A percentile compares a stretch with the other conserved stretches of the same genome.
phyloP scores from a whole-genome alignment of 2,329 filamentous ascomycete species.

The Rugonectria rugulosa region DNA sequence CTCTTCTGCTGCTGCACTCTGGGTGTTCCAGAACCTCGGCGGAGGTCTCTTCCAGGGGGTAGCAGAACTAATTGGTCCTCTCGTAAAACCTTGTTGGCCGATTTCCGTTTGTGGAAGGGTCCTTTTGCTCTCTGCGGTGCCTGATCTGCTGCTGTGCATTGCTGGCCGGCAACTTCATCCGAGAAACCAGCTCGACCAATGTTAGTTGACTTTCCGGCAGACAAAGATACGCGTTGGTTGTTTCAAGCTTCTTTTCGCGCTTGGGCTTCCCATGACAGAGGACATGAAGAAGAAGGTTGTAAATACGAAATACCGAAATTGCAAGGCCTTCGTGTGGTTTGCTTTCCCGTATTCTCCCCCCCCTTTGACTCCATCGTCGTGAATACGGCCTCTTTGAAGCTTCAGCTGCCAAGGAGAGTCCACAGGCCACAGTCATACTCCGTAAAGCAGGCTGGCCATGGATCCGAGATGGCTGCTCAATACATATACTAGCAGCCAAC shows the following conservation, averaged over 20 bases:
- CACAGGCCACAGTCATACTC: too few species aligned
- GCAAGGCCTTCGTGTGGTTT: neutral
- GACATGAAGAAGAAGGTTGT: neutral
- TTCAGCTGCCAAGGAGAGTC: too few species aligned
- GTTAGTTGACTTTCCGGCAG: neutral
- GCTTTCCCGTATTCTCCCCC: conserved; percentile 6
- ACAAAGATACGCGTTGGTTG: too few species aligned
- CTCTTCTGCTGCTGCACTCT: too few species aligned
- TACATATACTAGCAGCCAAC: conserved; percentile 3
- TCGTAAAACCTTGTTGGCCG: conserved; percentile 1
- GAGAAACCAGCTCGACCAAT: neutral
- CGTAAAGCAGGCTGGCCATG: neutral
- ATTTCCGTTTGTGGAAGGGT: neutral
- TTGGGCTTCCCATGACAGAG: neutral
- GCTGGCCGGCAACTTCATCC: conserved; percentile 16
- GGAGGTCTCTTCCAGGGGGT: neutral
- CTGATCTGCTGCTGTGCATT: neutral
- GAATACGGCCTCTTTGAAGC: too few species aligned
- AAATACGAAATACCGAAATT: conserved; percentile 9
- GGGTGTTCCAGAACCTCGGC: conserved; percentile 2
- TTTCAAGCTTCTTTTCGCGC: too few species aligned
- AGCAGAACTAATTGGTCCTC: conserved; percentile 6
- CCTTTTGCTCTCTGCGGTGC: neutral
- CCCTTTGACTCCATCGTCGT: neutral
- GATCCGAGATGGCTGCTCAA: neutral